These are phyloP conservation scores for Capronia coronata DNA, from an alignment of 2,329 filamentous ascomycete genomes.

Conservation along the genomic window DNA sequence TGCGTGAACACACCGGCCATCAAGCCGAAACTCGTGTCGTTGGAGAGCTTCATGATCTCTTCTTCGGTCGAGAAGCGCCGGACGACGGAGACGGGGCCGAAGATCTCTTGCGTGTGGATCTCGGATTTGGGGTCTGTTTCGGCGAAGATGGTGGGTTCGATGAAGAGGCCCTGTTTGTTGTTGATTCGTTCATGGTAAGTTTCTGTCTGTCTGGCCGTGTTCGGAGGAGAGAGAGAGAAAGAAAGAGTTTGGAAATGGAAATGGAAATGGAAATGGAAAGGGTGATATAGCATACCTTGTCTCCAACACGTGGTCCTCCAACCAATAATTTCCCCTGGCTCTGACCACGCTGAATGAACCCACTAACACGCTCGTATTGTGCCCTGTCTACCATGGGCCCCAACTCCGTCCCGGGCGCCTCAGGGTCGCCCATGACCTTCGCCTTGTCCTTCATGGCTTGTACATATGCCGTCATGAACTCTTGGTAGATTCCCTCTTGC, in stretches of 20 bases:
- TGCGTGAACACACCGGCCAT: slow-evolving; percentile 37
- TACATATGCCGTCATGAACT: slow-evolving; percentile 45
- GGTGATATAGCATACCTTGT: neutral
- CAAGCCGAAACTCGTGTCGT: slow-evolving; percentile 36
- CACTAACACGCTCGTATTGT: slow-evolving; percentile 39
- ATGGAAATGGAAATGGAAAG: too few species aligned
- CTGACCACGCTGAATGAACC: slow-evolving; percentile 39
- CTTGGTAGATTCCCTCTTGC: slow-evolving; percentile 53
- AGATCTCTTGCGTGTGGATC: neutral
- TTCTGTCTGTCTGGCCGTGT: too few species aligned
- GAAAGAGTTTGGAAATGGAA: too few species aligned
- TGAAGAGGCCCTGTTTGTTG: neutral
- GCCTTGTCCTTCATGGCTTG: slow-evolving; percentile 32
- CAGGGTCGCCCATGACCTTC: slow-evolving; percentile 54
- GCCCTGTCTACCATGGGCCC: slow-evolving; percentile 41
- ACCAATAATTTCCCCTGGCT: slow-evolving; percentile 35
- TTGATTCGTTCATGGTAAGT: too few species aligned
- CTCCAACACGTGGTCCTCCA: slow-evolving; percentile 29
- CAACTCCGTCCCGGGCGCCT: slow-evolving; percentile 49
- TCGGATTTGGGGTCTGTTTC: neutral
- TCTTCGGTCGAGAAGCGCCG: slow-evolving; percentile 35
- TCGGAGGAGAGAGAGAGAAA: too few species aligned
- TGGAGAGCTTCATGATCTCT: slow-evolving; percentile 35
- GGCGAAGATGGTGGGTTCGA: slow-evolving; percentile 15
- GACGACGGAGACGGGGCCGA: slow-evolving; percentile 34